Evolutionary conservation across 106 monocot genomes (phyloP), one percentile per base, ranked within the genome.

Genomic region (Amphibolis antarctica): DNA sequence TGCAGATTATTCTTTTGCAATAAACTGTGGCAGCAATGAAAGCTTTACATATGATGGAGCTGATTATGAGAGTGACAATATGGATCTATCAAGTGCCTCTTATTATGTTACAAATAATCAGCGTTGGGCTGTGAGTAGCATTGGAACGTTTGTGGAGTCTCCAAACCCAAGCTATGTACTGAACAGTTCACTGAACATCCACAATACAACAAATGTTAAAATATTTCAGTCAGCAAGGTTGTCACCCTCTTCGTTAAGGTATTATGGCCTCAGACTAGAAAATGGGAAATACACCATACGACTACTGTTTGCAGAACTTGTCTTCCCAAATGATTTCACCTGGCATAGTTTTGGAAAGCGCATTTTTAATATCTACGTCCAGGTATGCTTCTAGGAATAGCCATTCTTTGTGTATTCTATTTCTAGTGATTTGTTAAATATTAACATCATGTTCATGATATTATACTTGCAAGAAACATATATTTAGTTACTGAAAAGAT

Each of bases 211-310:
- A 30, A 75, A 83, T 53, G 24, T 79, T 31, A 79, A 83, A 31
- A 51, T 94, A 42, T 89, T 75, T 60, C 85, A 89, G 77, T 81
- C 77, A 59, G 72, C 81, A 66, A 78, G 94, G 52, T 75, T 81
- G 52, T 86, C 88, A 50, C 79, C 89, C 28, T 94, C 94, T 30
- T 89, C 89, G 55, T 65, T 93, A 47, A 76, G 94, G 77, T 94
- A 94, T 69, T 94, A 86, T 56, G 94, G 89, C n/a, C 28, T 94
- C 44, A 83, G 86, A 9, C 89, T 94, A 66, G 61, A 94, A 73
- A 94, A 89, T 78, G 94, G 94, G 51, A 86, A 89, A 45, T 94
- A 94, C 42, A 79, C 75, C 6, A 28, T 94, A 67, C 79, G 47
- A 14, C 67, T 94, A 4, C 75, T 75, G 22, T 94, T 89, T 66